These are phyloP conservation scores for Lactarius trivialis DNA, from an alignment of 768 basidiomycete genomes.

Conservation along the genomic window DNA sequence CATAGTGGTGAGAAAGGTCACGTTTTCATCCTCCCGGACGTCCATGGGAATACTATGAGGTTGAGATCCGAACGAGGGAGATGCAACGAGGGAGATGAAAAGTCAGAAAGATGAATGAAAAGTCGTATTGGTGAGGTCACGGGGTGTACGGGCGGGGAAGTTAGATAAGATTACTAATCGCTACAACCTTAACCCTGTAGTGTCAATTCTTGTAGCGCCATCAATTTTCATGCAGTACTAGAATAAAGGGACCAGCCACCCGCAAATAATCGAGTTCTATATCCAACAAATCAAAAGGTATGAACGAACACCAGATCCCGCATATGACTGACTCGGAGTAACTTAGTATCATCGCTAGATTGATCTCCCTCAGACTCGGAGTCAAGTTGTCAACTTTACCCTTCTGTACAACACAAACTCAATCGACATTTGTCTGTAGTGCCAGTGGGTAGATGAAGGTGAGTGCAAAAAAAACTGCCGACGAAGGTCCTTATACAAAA, in stretches of 20 bases:
- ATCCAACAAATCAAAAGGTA: background rate
- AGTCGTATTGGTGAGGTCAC: background rate
- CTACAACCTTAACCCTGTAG: too few relatives aligned
- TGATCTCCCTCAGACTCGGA: too few relatives aligned
- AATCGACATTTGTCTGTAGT: background rate
- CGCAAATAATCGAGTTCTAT: background rate
- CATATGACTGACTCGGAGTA: too few relatives aligned
- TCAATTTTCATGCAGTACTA: too few relatives aligned
- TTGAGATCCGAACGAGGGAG: background rate
- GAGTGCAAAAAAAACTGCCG: background rate
- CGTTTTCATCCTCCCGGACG: conserved; percentile 28
- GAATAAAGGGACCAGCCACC: too few relatives aligned
- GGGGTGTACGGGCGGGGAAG: background rate
- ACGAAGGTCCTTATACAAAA: background rate
- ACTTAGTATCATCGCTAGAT: background rate
- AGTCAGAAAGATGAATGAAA: too few relatives aligned
- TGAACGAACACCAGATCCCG: background rate
- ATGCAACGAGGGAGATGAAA: background rate
- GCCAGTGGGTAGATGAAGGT: background rate
- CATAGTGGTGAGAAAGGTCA: conserved; percentile 33
- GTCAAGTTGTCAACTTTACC: background rate
- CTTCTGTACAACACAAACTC: background rate
- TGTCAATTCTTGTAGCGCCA: too few relatives aligned
- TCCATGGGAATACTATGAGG: conserved; percentile 6
- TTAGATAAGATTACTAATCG: conserved; percentile 19